Evolutionary conservation across 331 rosid genomes (phyloP), one percentile per base, ranked within the genome.

Genomic region (Stylosanthes scabra): DNA sequence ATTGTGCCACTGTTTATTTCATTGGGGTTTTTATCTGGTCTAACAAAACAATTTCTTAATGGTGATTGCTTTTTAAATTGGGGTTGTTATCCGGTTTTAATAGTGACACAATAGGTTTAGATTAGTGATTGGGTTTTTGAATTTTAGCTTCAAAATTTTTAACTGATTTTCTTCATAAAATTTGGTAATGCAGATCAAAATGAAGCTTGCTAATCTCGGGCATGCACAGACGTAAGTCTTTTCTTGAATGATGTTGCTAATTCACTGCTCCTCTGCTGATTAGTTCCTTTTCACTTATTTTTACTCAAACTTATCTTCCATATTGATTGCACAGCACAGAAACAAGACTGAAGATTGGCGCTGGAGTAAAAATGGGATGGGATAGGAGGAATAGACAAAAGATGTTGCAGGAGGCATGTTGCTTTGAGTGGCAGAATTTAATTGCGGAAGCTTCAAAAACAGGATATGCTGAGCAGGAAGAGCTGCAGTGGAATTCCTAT

Each of bases 401-500:
- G 72, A 65, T 42, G 68, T 61, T 83, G 71, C 97, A 90, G 86
- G 97, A 90, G 78, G 66, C 69, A 78, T 91, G 97, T 86, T 59
- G 60, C 87, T 87, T 76, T 52, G 92, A 91, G 66, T 95, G 97
- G 97, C 92, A 87, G 80, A 86, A 90, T 74, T 84, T 92, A 70
- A 87, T 95, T 78, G 96, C 97, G 37, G 84, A 86, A 77, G 91
- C 97, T 79, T 84, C 97, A 37, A 90, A 90, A 82, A 84, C n/a
- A 78, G 97, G 99, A 75, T 79, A 42, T 68, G 74, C 50, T 62
- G 89, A 90, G 57, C 90, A 95, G 78, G 93, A 83, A 68, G 88
- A 90, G 83, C 80, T 95, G 80, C 92, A 86, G 64, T 95, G 97
- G 99, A 76, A 87, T 83, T 88, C 96, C 78, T 91, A 95, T 84